These are phyloP conservation scores for Cercophora scortea DNA, from an alignment of 495 filamentous ascomycete genomes.

Conservation along the genomic window DNA sequence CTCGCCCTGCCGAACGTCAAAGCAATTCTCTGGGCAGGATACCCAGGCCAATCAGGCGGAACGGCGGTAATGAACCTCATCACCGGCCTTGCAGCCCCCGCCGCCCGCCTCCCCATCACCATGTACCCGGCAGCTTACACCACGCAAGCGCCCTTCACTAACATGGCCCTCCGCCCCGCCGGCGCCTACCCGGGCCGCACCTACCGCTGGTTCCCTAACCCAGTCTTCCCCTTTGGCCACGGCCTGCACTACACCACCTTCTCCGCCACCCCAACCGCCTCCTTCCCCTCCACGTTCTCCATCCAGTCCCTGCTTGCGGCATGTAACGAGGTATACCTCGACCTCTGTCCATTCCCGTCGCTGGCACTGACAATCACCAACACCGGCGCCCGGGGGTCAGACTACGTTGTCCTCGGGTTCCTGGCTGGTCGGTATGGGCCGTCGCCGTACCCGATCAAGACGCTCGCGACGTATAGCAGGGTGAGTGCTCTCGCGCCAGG, in stretches of 20 bases:
- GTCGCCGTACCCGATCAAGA: slow-evolving; percentile 54
- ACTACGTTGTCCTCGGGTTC: slow-evolving; percentile 55
- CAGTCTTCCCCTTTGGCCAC: slow-evolving; percentile 42
- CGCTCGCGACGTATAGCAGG: slow-evolving; percentile 53
- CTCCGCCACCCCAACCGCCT: slow-evolving; percentile 41
- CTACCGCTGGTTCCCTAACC: slow-evolving; percentile 35
- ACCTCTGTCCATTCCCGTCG: slow-evolving; percentile 37
- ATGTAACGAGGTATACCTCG: slow-evolving; percentile 26
- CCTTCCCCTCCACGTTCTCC: slow-evolving; percentile 17
- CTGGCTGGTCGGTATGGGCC: slow-evolving; percentile 49
- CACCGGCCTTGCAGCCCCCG: slow-evolving; percentile 44
- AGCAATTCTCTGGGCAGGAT: slow-evolving; percentile 45
- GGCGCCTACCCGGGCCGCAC: slow-evolving; percentile 23
- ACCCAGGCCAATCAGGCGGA: slow-evolving; percentile 51
- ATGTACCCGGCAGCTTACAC: slow-evolving; percentile 38
- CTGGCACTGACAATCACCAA: slow-evolving; percentile 36
- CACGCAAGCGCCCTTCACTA: slow-evolving; percentile 27
- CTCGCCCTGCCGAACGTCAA: slow-evolving; percentile 41
- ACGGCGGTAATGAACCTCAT: slow-evolving; percentile 44
- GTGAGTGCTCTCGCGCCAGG: slow-evolving; percentile 38
- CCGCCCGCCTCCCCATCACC: slow-evolving; percentile 56
- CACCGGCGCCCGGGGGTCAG: slow-evolving; percentile 45
- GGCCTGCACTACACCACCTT: slow-evolving; percentile 42
- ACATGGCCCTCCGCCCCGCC: slow-evolving; percentile 34
- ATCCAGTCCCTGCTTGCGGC: slow-evolving; percentile 23